phyloP scores from a whole-genome alignment of 306 rosid species.

The Prunus mume region DNA sequence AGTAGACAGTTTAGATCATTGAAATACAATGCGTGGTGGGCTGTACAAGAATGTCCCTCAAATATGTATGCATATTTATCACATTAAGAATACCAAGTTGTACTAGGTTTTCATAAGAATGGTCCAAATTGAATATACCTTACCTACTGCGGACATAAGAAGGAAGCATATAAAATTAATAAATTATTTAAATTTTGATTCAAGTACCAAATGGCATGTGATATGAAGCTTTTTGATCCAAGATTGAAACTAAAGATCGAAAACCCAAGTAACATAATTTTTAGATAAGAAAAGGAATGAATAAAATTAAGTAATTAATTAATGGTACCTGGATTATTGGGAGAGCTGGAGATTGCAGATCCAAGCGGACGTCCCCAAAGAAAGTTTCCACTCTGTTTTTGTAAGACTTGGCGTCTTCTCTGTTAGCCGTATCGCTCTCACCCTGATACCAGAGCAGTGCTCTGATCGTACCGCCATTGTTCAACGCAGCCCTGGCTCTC shows the following conservation, averaged over 20 bases:
- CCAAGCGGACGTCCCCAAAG: slow-evolving; percentile 52
- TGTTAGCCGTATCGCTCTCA: slow-evolving; percentile 50
- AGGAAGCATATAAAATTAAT: background rate
- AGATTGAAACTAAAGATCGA: no score
- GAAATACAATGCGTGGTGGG: rapidly evolving
- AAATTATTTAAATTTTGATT: no score
- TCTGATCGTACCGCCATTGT: slow-evolving; percentile 31
- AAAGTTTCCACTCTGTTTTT: slow-evolving; percentile 39
- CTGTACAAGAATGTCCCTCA: no score
- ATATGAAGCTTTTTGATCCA: no score
- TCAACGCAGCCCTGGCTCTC: slow-evolving; percentile 45
- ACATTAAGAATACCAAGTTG: background rate
- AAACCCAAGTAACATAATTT: no score
- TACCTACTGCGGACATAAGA: background rate
- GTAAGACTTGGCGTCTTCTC: slow-evolving; percentile 46
- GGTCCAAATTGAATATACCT: background rate
- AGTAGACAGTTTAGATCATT: rapidly evolving
- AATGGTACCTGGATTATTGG: slow-evolving; percentile 69
- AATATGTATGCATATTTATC: background rate
- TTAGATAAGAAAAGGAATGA: no score
- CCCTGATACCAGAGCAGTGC: slow-evolving; percentile 89
- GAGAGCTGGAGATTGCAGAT: slow-evolving; percentile 62
- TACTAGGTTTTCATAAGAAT: background rate
- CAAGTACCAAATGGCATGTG: no score
- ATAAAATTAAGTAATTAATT: background rate